Conservation (phyloP, 2,329 filamentous ascomycete genomes). For the Eurotiales sp. region DNA sequence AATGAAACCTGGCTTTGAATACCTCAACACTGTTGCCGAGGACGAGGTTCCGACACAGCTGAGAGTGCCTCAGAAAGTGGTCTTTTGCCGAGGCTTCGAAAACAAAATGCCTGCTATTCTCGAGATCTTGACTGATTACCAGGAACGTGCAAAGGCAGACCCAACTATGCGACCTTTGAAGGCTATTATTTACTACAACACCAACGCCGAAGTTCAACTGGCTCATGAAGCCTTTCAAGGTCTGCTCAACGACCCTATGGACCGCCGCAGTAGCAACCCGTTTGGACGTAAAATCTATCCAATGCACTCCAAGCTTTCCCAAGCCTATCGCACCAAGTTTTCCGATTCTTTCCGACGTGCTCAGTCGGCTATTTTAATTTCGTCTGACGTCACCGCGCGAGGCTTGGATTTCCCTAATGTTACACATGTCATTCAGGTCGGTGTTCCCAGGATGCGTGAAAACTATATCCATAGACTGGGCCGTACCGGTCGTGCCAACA, state of each 20-base stretch:
- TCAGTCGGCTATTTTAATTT: slow-evolving; percentile 64
- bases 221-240: slow-evolving; percentile 57
- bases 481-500: slow-evolving; percentile 67
- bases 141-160: slow-evolving; percentile 38
- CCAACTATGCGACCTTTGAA: slow-evolving; percentile 68
- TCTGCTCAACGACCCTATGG: slow-evolving; percentile 37
- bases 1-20: slow-evolving; percentile 80
- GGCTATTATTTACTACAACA: slow-evolving; percentile 89
- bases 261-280: slow-evolving; percentile 24
- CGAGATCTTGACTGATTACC: slow-evolving; percentile 66
- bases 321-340: slow-evolving; percentile 63
- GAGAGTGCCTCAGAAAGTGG: slow-evolving; percentile 73
- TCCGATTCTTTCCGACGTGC: slow-evolving; percentile 68
- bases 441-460: slow-evolving; percentile 61
- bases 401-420: slow-evolving; percentile 82
- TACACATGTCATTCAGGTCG: slow-evolving; percentile 73
- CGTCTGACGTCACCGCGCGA: slow-evolving; percentile 74
- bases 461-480: slow-evolving; percentile 75
- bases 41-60: slow-evolving; percentile 84
- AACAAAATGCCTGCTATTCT: slow-evolving; percentile 74
- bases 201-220: slow-evolving; percentile 68
- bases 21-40: slow-evolving; percentile 79
- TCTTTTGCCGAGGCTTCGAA: slow-evolving; percentile 64
- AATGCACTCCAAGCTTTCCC: slow-evolving; percentile 77
- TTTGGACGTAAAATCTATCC: slow-evolving; percentile 45